Evolutionary conservation across 106 monocot species (phyloP), one percentile per base, ranked within the genome.

Genomic region (Platanthera zijinensis): DNA sequence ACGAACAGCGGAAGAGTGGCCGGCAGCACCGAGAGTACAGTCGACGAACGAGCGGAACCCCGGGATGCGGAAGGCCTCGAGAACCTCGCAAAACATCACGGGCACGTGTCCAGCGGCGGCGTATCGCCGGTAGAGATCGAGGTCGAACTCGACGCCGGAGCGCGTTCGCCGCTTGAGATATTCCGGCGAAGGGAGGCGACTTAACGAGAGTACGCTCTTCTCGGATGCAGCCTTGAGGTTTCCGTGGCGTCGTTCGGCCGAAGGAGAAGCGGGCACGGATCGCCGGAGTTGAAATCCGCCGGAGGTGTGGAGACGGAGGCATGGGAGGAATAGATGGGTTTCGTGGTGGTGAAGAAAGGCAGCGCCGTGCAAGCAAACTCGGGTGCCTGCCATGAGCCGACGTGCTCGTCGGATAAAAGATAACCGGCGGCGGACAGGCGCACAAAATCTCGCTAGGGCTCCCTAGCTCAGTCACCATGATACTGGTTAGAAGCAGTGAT

Each of bases 11-110:
- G 78, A 66, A 17, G 94, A 94, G 83, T 99, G 97, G 52, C 91
- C 91, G 22, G 83, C 97, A 39, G 94, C 91, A 17, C 97, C 97
- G 72, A 99, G 88, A 13, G 97, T 99, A 88, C 97, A 99, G 76
- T 99, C 97, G 50, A 94, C 89, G 80, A 99, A 99, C 76, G 97
- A 99, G 47, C 85, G 86, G 75, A 99, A 91, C 64, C n/a, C 70
- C 59, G 75, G 69, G 9, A 12, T 46, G 50, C 76, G 76, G 85
- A 97, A 97, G 54, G 75, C 87, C 59, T 80, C 61, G 50, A 97
- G 89, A 13, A 97, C 89, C 80, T 97, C 96, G 72, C 87, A 83
- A 6, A 97, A 83, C 91, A 97, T 83, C 47, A 97, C 96, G 1
- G 96, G 96, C 11, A 91, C 79, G 77, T 97, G 96, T 32, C 80